phyloP scores from a whole-genome alignment of 345 rosid species.

The Ailanthus altissimus region DNA sequence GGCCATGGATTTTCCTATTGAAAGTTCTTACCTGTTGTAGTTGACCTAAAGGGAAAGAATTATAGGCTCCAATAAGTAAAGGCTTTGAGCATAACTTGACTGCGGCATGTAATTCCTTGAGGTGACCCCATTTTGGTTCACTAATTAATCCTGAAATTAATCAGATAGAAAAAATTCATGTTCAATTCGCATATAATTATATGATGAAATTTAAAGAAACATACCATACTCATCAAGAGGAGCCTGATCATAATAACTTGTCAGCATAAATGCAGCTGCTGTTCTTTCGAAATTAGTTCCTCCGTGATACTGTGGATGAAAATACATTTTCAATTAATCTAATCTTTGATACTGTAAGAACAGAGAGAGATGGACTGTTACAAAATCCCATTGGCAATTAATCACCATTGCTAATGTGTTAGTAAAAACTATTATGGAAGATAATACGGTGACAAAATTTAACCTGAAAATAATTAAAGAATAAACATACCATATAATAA shows the following conservation, averaged over 20 bases:
- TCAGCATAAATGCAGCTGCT: constrained; percentile 41
- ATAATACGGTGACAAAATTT: no score
- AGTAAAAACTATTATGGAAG: no score
- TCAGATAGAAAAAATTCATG: neutral
- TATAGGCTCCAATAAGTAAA: constrained; percentile 37
- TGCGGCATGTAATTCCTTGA: constrained; percentile 45
- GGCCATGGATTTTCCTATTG: neutral
- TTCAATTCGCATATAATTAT: neutral
- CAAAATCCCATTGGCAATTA: no score
- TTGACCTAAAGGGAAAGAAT: constrained; percentile 29
- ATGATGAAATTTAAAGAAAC: neutral
- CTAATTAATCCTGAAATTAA: constrained; percentile 39
- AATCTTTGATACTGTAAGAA: neutral
- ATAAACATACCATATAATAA: constrained; percentile 68
- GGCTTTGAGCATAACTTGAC: constrained; percentile 40
- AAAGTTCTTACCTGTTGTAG: constrained; percentile 38
- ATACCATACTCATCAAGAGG: constrained; percentile 63
- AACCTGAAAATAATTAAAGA: no score
- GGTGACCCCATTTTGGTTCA: constrained; percentile 60
- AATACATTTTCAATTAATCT: neutral
- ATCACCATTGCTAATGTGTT: no score
- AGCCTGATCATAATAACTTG: constrained; percentile 60
- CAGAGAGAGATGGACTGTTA: no score
- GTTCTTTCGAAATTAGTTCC: constrained; percentile 64
- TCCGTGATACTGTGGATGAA: constrained; percentile 47